Base-by-base conservation (phyloP, 2,329 filamentous ascomycete genomes). In the Claviceps purpurea region DNA sequence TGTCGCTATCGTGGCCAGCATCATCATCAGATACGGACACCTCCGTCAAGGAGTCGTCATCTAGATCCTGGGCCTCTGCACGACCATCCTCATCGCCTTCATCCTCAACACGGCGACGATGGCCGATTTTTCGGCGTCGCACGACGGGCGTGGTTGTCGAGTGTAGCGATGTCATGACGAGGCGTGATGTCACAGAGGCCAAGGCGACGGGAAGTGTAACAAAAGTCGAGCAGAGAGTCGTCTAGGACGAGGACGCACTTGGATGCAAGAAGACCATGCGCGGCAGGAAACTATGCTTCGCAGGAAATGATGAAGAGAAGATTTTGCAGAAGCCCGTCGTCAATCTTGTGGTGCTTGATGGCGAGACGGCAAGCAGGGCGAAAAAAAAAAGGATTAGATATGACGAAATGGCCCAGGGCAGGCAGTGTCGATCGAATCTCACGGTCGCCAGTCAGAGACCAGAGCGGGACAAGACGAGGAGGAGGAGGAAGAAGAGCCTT, bases 31-130 rank as follows among this genome's bases (percentile, higher is more conserved):
- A 82, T 58, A 79, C 68, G 53, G 82, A 84, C 57, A 77, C 81
- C 54, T 85, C 82, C 57, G 77, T 82, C 58, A 81, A 65, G 50
- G 81, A 85, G 64, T 85, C 81, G 59, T 85, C 81, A 58, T 84
- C 80, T 41, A 78, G 64, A 48, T 83, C 80, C 53, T 75, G 68
- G 50, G 71, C 69, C 54, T 79, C 77, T 50, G 68, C 71, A 55
- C 73, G 75, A 57, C 71, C 77, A 57, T 86, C 82, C 58, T 86
- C 84, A 60, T 86, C 84, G 59, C 77, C 82, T 64, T 87, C 83
- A 61, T 87, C 82, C 66, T 82, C 81, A 58, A 81, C 75, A 60
- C 82, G 79, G 65, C 84, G 81, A 62, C 83, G 79, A 60, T 79
- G 79, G 64, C 81, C 80, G 66, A 85, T 77, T 68, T 81, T 83